Evolutionary conservation across 2,329 filamentous ascomycete genomes (phyloP).

Genomic region (Chaetomiaceae sp.): DNA sequence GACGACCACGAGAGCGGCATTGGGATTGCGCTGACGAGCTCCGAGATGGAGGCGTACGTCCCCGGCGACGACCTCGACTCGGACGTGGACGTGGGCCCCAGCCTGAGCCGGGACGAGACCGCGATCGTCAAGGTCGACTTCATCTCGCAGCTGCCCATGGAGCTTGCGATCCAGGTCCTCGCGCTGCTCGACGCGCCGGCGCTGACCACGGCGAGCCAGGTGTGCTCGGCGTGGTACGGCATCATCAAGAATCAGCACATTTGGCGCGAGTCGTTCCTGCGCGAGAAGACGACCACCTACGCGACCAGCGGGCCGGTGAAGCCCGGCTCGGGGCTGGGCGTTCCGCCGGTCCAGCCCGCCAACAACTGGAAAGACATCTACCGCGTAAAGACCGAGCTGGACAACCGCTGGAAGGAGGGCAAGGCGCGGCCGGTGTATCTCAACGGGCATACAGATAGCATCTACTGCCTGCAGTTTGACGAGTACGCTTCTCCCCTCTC

Average conservation of each 20-base stretch:
- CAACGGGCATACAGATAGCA: conserved; percentile 88
- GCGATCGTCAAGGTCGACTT: conserved; percentile 54
- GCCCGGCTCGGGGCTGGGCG: conserved; percentile 50
- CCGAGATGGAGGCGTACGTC: conserved; percentile 30
- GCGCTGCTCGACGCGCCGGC: conserved; percentile 49
- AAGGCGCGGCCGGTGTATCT: conserved; percentile 80
- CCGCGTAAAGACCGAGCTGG: conserved; percentile 66
- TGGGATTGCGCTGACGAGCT: conserved; percentile 49
- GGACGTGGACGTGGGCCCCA: conserved; percentile 31
- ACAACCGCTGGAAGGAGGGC: conserved; percentile 71
- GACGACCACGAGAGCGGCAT: conserved; percentile 60
- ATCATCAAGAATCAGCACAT: conserved; percentile 49
- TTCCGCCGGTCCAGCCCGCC: conserved; percentile 49
- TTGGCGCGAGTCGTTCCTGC: conserved; percentile 58
- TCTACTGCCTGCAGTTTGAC: conserved; percentile 97
- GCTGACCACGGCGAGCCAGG: conserved; percentile 43
- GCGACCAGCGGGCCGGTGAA: conserved; percentile 48
- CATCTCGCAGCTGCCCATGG: conserved; percentile 46
- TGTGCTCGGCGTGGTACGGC: conserved; percentile 46
- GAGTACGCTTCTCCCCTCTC: conserved; percentile 56
- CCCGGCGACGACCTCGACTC: conserved; percentile 32
- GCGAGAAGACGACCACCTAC: conserved; percentile 55
- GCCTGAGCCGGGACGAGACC: conserved; percentile 25
- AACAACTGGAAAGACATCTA: conserved; percentile 88
- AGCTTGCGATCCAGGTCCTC: conserved; percentile 55